These are phyloP conservation scores for Daldinia decipiens DNA, from an alignment of 495 filamentous ascomycete genomes.

Conservation along the genomic window DNA sequence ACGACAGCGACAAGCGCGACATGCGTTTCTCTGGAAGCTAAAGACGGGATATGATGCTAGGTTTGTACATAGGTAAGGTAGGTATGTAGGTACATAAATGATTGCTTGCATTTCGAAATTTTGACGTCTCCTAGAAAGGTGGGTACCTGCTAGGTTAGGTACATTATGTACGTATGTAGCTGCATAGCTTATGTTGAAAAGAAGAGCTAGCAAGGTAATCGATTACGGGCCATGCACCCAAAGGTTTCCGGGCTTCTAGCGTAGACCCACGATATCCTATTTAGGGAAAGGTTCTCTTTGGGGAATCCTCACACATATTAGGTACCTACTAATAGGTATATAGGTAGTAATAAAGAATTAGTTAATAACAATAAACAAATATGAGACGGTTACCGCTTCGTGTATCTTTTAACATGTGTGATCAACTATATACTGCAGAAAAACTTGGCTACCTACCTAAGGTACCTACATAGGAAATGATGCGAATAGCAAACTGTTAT, in stretches of 20 bases:
- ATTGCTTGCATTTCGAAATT: slow-evolving; percentile 34
- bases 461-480: not conserved
- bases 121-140: slow-evolving; percentile 25
- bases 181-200: slow-evolving; percentile 1
- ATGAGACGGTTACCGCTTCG: slow-evolving; percentile 37
- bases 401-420: slow-evolving; percentile 24
- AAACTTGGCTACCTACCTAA: not conserved
- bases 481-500: slow-evolving; percentile 6
- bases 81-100: not conserved
- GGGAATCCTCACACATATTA: slow-evolving; percentile 4
- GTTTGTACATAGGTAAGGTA: too few species aligned
- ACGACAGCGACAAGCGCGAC: slow-evolving; percentile 15
- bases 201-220: slow-evolving; percentile 22
- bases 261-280: slow-evolving; percentile 31
- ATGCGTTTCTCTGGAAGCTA: slow-evolving; percentile 19
- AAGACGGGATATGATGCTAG: slow-evolving; percentile 10
- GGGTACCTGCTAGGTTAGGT: slow-evolving; percentile 9
- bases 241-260: slow-evolving; percentile 26
- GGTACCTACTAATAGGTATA: too few species aligned
- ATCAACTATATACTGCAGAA: slow-evolving; percentile 37
- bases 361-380: slow-evolving; percentile 1
- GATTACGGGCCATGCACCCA: slow-evolving; percentile 23
- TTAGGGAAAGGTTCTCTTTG: slow-evolving; percentile 3
- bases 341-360: too few species aligned
- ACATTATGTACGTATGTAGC: not conserved